Base-by-base conservation (phyloP, 768 basidiomycete genomes). In the Gelatoporia subvermispora region DNA sequence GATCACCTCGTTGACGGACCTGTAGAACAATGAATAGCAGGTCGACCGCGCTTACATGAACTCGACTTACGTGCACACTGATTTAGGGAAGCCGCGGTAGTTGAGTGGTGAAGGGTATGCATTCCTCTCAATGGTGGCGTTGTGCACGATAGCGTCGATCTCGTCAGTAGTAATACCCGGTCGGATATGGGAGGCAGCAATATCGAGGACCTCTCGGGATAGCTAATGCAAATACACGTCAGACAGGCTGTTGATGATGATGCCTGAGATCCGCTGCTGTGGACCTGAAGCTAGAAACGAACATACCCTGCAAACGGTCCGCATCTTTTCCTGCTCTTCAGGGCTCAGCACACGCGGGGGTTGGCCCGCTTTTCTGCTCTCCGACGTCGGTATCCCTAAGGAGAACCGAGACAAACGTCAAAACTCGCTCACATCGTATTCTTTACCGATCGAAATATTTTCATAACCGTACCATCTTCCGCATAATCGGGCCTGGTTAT, bases 111-210 rank as follows among this genome's bases (percentile, higher is more conserved):
- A 93, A 1, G 96, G 96, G 68, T 99, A 99, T 20, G 90, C 81
- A 56, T 91, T 84, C 44, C 94, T 77, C 69, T 94, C 86, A 54
- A 98, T 84, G 55, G 76, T 87, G 16, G 88, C 96, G 55, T 90
- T 80, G 69, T 99, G 96, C 13, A 95, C 93, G 54, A 97, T 84
- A 49, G 81, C 82, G 68, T 99, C 96, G 22, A 99, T 76, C 62
- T 93, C 91, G 62, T 98, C 93, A 1, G 96, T 97, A 10, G 95
- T 96, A 35, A 96, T 79, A 31, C 95, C 96, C n/a, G 93, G 90
- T 37, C 78, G 74, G 52, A 98, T 72, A 60, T 84, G 79, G 0
- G 93, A 80, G 1, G 94, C 95, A 16, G 90, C 86, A 48, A 90
- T 75, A 65, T 98, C 94, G 18, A 99, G 77, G n/a, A 99, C 85